Evolutionary conservation across 2,329 filamentous ascomycete genomes (phyloP).

Genomic region (Paramyrothecium sp.): DNA sequence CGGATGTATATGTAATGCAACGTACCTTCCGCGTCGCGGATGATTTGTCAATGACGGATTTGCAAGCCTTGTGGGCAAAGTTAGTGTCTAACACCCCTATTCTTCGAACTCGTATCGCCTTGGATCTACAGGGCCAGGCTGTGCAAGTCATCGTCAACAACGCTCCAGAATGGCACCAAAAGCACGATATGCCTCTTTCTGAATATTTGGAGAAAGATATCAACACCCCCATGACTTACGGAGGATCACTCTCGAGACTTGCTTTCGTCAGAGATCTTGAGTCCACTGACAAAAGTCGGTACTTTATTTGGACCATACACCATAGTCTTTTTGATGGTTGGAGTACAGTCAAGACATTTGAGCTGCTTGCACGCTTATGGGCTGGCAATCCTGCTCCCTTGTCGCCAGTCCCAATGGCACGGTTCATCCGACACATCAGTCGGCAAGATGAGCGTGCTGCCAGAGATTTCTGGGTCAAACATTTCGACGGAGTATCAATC

Average conservation of each 20-base stretch:
- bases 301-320: slow-evolving; percentile 22
- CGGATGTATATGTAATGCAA: slow-evolving; percentile 16
- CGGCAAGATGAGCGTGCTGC: too few species aligned
- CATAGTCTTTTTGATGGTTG: slow-evolving; percentile 25
- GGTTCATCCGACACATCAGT: neutral
- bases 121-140: slow-evolving; percentile 3
- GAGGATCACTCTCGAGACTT: slow-evolving; percentile 7
- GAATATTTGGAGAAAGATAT: neutral
- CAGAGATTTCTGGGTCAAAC: too few species aligned
- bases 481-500: too few species aligned
- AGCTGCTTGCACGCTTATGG: slow-evolving; percentile 16
- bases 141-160: slow-evolving; percentile 14
- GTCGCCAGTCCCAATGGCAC: slow-evolving; percentile 8
- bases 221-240: slow-evolving; percentile 9
- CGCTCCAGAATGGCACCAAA: slow-evolving; percentile 6
- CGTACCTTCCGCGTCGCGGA: slow-evolving; percentile 10
- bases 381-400: neutral
- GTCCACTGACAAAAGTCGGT: neutral
- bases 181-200: neutral
- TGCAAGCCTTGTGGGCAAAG: slow-evolving; percentile 12
- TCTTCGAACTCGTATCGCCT: slow-evolving; percentile 16
- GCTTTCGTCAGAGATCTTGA: slow-evolving; percentile 1
- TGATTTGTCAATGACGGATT: slow-evolving; percentile 1
- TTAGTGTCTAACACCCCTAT: slow-evolving; percentile 7
- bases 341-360: slow-evolving; percentile 15